A percentile compares a stretch with the other conserved stretches of the same genome.
Conservation (phyloP, 352 stramenopile species). For the Phytopythium aichiense region DNA sequence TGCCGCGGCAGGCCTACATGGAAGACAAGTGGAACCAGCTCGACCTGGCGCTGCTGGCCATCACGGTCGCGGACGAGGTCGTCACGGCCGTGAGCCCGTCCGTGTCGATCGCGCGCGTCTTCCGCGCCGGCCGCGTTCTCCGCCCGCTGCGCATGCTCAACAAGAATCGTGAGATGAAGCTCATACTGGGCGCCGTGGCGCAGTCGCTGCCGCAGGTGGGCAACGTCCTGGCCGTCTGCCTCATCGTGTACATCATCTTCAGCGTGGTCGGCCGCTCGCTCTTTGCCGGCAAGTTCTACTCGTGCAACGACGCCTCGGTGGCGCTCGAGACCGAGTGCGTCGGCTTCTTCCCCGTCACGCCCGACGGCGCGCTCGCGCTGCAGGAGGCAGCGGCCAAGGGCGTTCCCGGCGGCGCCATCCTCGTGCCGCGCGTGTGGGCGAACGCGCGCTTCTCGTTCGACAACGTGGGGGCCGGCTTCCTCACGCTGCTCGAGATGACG, state of each 20-base stretch:
- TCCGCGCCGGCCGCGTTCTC: constrained; percentile 63
- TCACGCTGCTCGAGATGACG: constrained; percentile 75
- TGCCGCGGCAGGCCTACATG: constrained; percentile 65
- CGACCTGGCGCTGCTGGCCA: constrained; percentile 50
- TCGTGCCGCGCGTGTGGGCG: constrained; percentile 59
- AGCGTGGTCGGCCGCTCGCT: constrained; percentile 61
- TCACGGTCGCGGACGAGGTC: constrained; percentile 54
- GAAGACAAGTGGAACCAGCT: constrained; percentile 78
- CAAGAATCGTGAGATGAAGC: constrained; percentile 77
- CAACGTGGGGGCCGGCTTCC: constrained; percentile 58
- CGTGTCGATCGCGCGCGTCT: constrained; percentile 47
- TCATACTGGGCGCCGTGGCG: constrained; percentile 62
- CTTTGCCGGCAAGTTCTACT: constrained; percentile 64
- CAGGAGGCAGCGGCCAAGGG: constrained; percentile 43
- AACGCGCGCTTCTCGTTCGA: constrained; percentile 79
- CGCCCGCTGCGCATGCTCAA: constrained; percentile 68
- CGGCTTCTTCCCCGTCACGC: constrained; percentile 46
- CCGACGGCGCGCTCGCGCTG: constrained; percentile 39
- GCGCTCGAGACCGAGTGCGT: constrained; percentile 37
- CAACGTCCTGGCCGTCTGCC: constrained; percentile 66
- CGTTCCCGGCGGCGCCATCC: constrained; percentile 30
- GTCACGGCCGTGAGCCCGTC: constrained; percentile 39
- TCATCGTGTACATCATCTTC: constrained; percentile 80
- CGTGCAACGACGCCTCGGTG: constrained; percentile 52
- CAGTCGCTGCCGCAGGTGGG: constrained; percentile 66